Percentiles rank a stretch among this genome's conserved stretches.
Conservation (phyloP, 495 filamentous ascomycete species). For the Trichoderma erinaceum region DNA sequence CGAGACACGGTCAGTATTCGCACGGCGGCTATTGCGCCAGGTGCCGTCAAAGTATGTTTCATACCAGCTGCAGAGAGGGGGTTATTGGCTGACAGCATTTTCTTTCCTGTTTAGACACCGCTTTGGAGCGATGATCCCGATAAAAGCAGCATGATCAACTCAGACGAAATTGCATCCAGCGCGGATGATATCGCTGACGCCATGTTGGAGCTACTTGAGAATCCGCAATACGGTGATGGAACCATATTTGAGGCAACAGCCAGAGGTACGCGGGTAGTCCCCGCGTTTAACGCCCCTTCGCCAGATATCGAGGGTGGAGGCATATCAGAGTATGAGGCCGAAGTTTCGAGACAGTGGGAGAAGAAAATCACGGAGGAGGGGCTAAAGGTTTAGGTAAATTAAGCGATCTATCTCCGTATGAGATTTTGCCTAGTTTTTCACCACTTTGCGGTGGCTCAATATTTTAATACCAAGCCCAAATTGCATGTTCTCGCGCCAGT, state of each 20-base stretch:
- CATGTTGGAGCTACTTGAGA: constrained; percentile 19
- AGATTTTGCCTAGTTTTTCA: no score
- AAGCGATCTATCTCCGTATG: no score
- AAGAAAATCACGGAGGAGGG: neutral
- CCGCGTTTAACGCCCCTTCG: constrained; percentile 39
- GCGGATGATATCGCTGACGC: constrained; percentile 19
- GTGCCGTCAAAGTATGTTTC: constrained; percentile 41
- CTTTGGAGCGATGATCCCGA: constrained; percentile 61
- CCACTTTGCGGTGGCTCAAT: no score
- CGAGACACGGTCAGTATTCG: constrained; percentile 49
- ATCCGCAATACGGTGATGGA: constrained; percentile 25
- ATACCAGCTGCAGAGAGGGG: neutral
- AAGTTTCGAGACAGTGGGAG: neutral
- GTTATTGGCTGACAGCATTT: neutral
- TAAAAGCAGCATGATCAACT: constrained; percentile 44
- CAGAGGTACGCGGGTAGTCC: constrained; percentile 44
- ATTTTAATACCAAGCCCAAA: no score
- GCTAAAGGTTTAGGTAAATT: neutral
- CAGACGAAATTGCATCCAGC: neutral
- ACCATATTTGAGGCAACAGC: constrained; percentile 55
- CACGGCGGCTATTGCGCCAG: constrained; percentile 59
- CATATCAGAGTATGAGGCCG: neutral
- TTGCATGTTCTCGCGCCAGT: no score
- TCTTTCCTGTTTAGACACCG: constrained; percentile 36
- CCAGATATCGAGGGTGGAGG: neutral